Base-by-base conservation (phyloP, 116 monocot species). In the Trichopus zeylanicus region DNA sequence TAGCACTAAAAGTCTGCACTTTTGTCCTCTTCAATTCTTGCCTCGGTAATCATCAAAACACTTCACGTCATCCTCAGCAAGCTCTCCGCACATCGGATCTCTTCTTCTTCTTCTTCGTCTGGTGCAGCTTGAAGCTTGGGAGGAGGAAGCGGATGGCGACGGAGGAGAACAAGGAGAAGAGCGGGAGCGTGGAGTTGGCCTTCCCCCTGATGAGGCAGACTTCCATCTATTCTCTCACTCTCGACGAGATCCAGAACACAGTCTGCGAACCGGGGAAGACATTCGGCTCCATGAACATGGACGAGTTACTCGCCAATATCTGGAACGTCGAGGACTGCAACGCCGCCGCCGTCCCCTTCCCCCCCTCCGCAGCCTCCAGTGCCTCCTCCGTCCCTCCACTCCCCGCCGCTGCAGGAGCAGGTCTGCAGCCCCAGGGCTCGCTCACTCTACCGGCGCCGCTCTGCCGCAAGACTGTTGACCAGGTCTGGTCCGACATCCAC, bases 231-330 rank as follows among this genome's bases (percentile, higher is more conserved):
- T 71, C 84, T 7, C 63, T 88, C 46, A 85, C 85, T 6, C 72
- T 93, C n/a, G 93, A 93, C 18, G 82, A 88, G 79, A 64, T 88
- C 56, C 93, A 83, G 74, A 81, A 60, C 75, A 65, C 77, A 5
- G 51, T 82, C 7, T 72, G 78, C 47, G 85, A 75, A 53, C 64
- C 80, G 1, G 78, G 85, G 2, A 77, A 77, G 64, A 75, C 62
- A 37, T 93, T 85, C 31, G 93, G 85, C 0, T 88, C 88, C 37
- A 85, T 93, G 89, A 94, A 89, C 81, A 86, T 94, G 89, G 89
- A 94, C 55, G 89, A 94, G 63, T 78, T 94, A 48, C 72, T 94
- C 18, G 62, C 70, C 35, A 89, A 83, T 70, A 83, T 89, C 42
- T 89, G 82, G 83, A 81, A 68, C 27, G 80, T 73, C 9, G 89